These are phyloP conservation scores for Hypoxylon sp. DNA, from an alignment of 2,329 filamentous ascomycete species.

Conservation along the genomic window DNA sequence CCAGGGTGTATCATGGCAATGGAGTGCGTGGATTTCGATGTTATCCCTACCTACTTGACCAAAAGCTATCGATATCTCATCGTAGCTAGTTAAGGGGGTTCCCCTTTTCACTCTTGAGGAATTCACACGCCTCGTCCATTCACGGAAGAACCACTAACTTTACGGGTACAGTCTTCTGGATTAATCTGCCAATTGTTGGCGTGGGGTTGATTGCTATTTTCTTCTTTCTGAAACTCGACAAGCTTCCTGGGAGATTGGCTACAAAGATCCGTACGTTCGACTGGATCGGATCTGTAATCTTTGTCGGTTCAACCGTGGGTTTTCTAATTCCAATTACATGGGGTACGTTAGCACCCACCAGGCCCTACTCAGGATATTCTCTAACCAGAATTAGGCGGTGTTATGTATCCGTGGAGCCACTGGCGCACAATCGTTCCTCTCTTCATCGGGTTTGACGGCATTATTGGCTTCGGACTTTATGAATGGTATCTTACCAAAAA, in stretches of 20 bases:
- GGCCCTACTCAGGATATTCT: background rate
- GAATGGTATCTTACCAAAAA: slow-evolving; percentile 25
- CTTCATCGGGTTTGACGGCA: slow-evolving; percentile 27
- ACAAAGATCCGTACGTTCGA: slow-evolving; percentile 17
- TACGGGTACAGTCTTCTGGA: slow-evolving; percentile 22
- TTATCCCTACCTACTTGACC: background rate
- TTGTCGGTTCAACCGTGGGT: slow-evolving; percentile 15
- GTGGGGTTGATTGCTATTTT: slow-evolving; percentile 21
- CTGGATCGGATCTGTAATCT: slow-evolving; percentile 26
- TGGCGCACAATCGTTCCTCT: slow-evolving; percentile 25
- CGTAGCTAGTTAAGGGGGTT: background rate
- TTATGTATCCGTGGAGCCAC: slow-evolving; percentile 28
- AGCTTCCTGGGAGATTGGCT: slow-evolving; percentile 13
- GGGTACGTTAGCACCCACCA: slow-evolving; percentile 1
- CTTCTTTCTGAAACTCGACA: slow-evolving; percentile 21
- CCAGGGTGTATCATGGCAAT: slow-evolving; percentile 22
- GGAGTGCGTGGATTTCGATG: slow-evolving; percentile 16
- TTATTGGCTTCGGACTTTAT: slow-evolving; percentile 19
- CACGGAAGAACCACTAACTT: slow-evolving; percentile 2
- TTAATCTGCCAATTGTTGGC: slow-evolving; percentile 29
- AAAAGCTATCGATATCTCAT: background rate
- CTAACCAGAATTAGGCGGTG: slow-evolving; percentile 17
- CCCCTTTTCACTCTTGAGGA: background rate
- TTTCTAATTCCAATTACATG: slow-evolving; percentile 24
- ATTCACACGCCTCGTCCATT: background rate